Evolutionary conservation across 805 yeast species (phyloP), one percentile per base, ranked within the genome.

Genomic region (Myxozyma udenii): DNA sequence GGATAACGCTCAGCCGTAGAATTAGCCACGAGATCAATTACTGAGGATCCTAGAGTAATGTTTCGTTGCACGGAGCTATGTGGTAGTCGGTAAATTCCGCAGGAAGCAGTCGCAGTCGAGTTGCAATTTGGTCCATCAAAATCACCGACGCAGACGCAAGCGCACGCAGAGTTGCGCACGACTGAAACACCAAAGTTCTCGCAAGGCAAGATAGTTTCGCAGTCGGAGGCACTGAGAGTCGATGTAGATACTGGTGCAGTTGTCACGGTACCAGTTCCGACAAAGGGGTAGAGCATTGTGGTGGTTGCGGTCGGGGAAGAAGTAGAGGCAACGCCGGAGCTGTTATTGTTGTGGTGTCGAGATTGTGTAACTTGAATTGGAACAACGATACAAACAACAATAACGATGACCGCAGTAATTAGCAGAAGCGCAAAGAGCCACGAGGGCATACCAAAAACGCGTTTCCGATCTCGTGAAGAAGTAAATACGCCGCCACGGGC

Each of bases 321-420:
- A 1, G 39, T 26, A 2, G 44, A 14, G n/a, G n/a, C n/a, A n/a
- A n/a, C n/a, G n/a, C n/a, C n/a, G n/a, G n/a, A n/a, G n/a, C n/a
- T n/a, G 41, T 22, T 24, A 35, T 16, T 35, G 26, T n/a, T 37
- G 18, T 37, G 28, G 24, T 30, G 36, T 3, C 41, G 41, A 11
- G 37, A 22, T 26, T 37, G 18, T 30, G 40, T 39, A 28, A 53
- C 50, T 36, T 50, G 55, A 12, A 48, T 33, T 18, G 58, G 58
- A n/a, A 53, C 58, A n/a, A 53, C 55, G 22, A 53, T 37, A 41
- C 44, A 24, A 38, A 53, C 44, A 16, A 50, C 47, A 12, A 53
- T 41, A 12, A 46, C 37, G 22, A 23, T 22, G 22, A 50, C 26
- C 16, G 35, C 36, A 6, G 21, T 30, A 7, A 46, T 0, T 12